A percentile compares a stretch with the other conserved stretches of the same genome.
Evolutionary conservation across 2,329 filamentous ascomycete genomes (phyloP).

Genomic region (Cordyceps tenuipes): DNA sequence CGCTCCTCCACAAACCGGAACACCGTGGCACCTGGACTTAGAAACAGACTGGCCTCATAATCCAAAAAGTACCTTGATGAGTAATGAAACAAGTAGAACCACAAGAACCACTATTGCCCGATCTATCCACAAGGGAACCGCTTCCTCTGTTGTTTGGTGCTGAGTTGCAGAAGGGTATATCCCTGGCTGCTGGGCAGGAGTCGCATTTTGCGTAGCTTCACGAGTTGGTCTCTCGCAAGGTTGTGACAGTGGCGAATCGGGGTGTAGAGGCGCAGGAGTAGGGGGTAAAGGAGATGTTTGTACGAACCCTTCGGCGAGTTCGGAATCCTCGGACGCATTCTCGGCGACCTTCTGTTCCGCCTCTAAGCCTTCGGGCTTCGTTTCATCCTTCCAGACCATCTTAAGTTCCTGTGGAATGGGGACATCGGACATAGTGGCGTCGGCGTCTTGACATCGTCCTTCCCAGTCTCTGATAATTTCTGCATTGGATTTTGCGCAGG

Average conservation of each 20-base stretch:
- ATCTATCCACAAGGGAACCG: slow-evolving; percentile 68
- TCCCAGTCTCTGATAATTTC: slow-evolving; percentile 68
- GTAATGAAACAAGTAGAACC: slow-evolving; percentile 60
- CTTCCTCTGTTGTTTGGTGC: slow-evolving; percentile 27
- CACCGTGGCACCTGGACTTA: background rate
- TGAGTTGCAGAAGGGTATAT: slow-evolving; percentile 11
- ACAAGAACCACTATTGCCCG: slow-evolving; percentile 67
- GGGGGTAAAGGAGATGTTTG: slow-evolving; percentile 32
- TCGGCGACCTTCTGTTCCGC: slow-evolving; percentile 23
- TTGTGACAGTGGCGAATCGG: background rate
- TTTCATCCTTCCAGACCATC: slow-evolving; percentile 67
- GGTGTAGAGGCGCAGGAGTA: background rate
- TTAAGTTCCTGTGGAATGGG: slow-evolving; percentile 47
- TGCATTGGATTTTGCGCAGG: slow-evolving; percentile 62
- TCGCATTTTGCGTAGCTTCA: slow-evolving; percentile 14
- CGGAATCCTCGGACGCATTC: slow-evolving; percentile 29
- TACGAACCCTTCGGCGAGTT: slow-evolving; percentile 51
- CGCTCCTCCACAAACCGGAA: background rate
- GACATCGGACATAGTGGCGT: slow-evolving; percentile 32
- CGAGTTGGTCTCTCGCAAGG: background rate
- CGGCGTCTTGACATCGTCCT: slow-evolving; percentile 35
- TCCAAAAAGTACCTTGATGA: slow-evolving; percentile 47
- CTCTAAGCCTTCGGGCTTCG: slow-evolving; percentile 33
- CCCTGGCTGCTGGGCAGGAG: slow-evolving; percentile 10
- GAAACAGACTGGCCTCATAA: slow-evolving; percentile 3